phyloP scores from a whole-genome alignment of 2,329 filamentous ascomycete species.

The Ceratocystiopsis sp. region DNA sequence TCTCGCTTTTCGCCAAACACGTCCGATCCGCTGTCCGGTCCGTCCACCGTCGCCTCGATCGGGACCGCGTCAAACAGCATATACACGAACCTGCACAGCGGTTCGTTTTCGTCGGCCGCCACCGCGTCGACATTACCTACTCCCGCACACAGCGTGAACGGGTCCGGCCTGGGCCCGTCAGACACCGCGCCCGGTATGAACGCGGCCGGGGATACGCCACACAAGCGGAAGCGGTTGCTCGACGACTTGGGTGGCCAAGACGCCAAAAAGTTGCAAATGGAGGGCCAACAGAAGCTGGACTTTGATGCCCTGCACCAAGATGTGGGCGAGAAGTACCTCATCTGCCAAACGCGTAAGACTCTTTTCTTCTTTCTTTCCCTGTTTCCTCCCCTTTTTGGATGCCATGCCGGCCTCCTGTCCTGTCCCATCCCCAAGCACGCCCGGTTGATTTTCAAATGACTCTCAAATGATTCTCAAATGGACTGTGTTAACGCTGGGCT shows the following conservation, averaged over 20 bases:
- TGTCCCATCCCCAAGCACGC: neutral
- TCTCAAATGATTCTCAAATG: conserved; percentile 3
- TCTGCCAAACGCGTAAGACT: conserved; percentile 51
- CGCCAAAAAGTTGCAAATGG: conserved; percentile 45
- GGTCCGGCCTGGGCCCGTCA: conserved; percentile 26
- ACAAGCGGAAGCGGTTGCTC: conserved; percentile 44
- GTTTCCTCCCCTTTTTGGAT: neutral
- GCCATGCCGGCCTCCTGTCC: neutral
- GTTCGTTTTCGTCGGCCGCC: conserved; percentile 31
- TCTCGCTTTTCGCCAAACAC: conserved; percentile 42
- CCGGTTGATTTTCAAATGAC: neutral
- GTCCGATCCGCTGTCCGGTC: conserved; percentile 28
- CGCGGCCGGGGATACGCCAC: conserved; percentile 34
- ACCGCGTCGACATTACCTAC: conserved; percentile 36
- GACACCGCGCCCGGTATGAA: conserved; percentile 24
- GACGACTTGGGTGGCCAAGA: conserved; percentile 39
- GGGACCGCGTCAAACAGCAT: conserved; percentile 18
- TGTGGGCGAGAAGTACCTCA: conserved; percentile 49
- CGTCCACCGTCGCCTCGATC: no score
- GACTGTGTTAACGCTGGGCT: conserved; percentile 23
- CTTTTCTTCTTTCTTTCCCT: conserved; percentile 20
- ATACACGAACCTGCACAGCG: conserved; percentile 14
- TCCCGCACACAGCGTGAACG: conserved; percentile 45
- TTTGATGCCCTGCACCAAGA: conserved; percentile 49
- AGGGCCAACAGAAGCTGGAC: conserved; percentile 37